Conservation (phyloP, 148 eudicot genomes). For the Vaccinium macrocarpon region DNA sequence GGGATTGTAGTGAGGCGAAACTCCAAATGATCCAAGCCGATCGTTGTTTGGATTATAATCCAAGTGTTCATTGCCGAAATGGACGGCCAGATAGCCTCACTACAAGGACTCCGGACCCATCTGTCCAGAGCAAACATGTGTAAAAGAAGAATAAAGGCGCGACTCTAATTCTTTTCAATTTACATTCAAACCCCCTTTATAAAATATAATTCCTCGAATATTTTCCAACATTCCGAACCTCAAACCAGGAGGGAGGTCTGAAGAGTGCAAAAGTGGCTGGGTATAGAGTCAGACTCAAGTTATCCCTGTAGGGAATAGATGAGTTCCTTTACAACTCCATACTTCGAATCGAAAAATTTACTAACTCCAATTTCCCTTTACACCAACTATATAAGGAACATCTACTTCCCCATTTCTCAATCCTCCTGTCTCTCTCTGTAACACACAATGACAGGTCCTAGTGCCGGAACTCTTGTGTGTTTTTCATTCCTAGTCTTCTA, state of each 20-base stretch:
- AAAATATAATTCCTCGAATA: too few relatives aligned
- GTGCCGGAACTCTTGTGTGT: constrained; percentile 9
- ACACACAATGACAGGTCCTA: constrained; percentile 21
- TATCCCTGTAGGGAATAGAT: constrained; percentile 2
- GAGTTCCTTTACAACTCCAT: background rate
- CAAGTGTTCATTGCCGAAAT: too few relatives aligned
- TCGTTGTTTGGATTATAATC: too few relatives aligned
- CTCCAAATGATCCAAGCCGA: too few relatives aligned
- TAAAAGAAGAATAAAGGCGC: too few relatives aligned
- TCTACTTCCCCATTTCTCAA: background rate
- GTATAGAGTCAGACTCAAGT: constrained; percentile 26
- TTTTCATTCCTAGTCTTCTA: constrained; percentile 11
- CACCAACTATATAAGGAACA: constrained; percentile 19
- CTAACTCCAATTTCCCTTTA: constrained; percentile 8
- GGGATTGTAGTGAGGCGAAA: too few relatives aligned
- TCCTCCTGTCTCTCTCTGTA: constrained; percentile 11
- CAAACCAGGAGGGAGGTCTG: background rate
- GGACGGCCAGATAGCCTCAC: too few relatives aligned
- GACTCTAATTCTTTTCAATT: too few relatives aligned
- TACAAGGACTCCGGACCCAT: too few relatives aligned
- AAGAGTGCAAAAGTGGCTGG: background rate
- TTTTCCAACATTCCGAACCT: background rate
- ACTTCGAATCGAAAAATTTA: background rate
- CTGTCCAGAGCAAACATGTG: too few relatives aligned
- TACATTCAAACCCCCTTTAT: too few relatives aligned